Evolutionary conservation across 441 rosid genomes (phyloP), one percentile per base, ranked within the genome.

Genomic region (Hypseocharis bilobata): DNA sequence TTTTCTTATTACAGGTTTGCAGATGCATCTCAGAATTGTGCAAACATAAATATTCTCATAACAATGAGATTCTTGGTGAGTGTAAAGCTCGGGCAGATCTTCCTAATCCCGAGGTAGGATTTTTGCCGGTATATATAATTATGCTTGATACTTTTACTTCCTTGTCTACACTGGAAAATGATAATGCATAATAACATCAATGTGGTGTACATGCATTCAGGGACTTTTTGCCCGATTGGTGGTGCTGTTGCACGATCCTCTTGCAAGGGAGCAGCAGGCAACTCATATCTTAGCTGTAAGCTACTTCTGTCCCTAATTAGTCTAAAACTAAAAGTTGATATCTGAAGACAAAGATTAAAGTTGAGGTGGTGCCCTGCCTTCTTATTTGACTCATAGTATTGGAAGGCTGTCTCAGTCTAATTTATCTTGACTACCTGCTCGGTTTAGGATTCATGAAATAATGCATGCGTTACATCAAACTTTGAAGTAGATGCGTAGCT

Each of bases 11-110:
- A 77, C 84, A 93, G 99, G 93, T 93, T 68, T 93, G 99, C 79
- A 80, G 99, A 85, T 93, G 99, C 82, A 93, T 93, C 64, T 81
- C 97, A 52, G 99, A 93, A 81, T 73, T 93, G 72, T 88, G 84
- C 69, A 85, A 86, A 68, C 87, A 82, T 71, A 80, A 89, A 84
- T 75, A 80, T 73, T 78, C 85, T 61, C 70, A 78, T 77, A 78
- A 73, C 55, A 81, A 72, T 78, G 78, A 77, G 28, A 84, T 93
- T 88, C 77, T 93, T 42, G 78, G 74, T 63, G 99, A 93, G 77
- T 91, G 87, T 75, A 91, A 87, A 84, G 81, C 81, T 77, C 93
- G 93, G 68, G 76, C 75, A 74, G 97, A 88, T 82, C 78, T 89
- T 76, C 97, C 99, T 26, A 81, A 70, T 72, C 93, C 97, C 63